A percentile compares a stretch with the other conserved stretches of the same genome.
phyloP scores from a whole-genome alignment of 805 yeast species.

The Starmerella riodocensis region DNA sequence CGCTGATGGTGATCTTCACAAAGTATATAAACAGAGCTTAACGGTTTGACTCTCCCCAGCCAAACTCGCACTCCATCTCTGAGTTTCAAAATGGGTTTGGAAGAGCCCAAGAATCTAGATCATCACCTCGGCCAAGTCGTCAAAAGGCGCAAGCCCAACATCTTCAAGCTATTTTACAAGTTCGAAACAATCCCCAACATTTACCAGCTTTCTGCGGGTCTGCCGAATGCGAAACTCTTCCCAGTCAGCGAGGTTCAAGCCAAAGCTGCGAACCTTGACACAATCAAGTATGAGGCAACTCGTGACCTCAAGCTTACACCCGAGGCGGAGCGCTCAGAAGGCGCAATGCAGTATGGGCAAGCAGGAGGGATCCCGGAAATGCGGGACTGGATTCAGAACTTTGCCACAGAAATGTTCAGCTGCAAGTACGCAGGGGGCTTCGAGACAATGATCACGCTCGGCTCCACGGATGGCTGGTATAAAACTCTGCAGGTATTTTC shows the following conservation, averaged over 20 bases:
- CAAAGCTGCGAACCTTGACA: conserved; percentile 7
- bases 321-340: conserved; percentile 33
- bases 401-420: conserved; percentile 31
- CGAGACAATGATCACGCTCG: conserved; percentile 15
- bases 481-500: conserved; percentile 20
- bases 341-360: conserved; percentile 80
- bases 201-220: conserved; percentile 21
- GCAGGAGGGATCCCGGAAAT: conserved; percentile 73
- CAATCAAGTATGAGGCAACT: neutral
- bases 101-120: conserved; percentile 15
- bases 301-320: conserved; percentile 10
- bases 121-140: conserved; percentile 21
- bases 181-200: conserved; percentile 20
- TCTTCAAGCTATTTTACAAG: conserved; percentile 22
- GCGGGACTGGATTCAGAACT: conserved; percentile 47
- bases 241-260: conserved; percentile 19
- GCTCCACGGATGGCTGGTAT: conserved; percentile 24
- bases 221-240: conserved; percentile 21
- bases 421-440: conserved; percentile 20
- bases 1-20: no score
- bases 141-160: conserved; percentile 20
- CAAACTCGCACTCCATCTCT: neutral
- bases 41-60: neutral
- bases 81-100: neutral
- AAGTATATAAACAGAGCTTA: neutral